These are phyloP conservation scores for Heliamphora exappendiculata DNA, from an alignment of 148 eudicot genomes.

Conservation along the genomic window DNA sequence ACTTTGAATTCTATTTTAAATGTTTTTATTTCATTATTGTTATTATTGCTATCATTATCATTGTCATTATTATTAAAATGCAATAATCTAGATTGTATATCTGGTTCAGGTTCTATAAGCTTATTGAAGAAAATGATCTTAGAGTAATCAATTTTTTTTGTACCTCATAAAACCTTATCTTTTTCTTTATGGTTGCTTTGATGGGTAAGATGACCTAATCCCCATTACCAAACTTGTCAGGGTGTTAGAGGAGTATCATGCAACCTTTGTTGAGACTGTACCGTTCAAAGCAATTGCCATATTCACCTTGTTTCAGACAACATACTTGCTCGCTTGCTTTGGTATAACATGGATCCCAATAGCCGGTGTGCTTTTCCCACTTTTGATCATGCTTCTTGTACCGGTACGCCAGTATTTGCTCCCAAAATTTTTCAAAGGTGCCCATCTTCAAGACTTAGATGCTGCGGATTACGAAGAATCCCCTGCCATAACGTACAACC, in stretches of 20 bases:
- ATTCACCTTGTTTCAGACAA: constrained; percentile 83
- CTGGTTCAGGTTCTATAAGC: not conserved
- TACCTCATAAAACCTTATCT: not conserved
- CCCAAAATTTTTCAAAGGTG: constrained; percentile 79
- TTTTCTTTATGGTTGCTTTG: not conserved
- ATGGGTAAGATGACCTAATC: not conserved
- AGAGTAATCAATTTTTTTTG: not conserved
- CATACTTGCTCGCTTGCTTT: constrained; percentile 75
- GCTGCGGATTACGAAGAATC: constrained; percentile 96
- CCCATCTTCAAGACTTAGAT: constrained; percentile 93
- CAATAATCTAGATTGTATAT: not conserved
- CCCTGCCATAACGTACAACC: constrained; percentile 57
- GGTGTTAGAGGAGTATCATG: constrained; percentile 78
- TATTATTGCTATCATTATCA: not conserved
- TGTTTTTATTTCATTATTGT: not conserved
- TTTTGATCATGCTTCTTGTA: constrained; percentile 94
- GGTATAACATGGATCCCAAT: constrained; percentile 97
- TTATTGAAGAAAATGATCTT: not conserved
- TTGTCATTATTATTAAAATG: not conserved
- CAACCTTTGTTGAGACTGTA: constrained; percentile 83
- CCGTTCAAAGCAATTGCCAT: constrained; percentile 74
- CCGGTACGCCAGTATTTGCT: constrained; percentile 89
- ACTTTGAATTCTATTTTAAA: not conserved
- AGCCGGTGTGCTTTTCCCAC: constrained; percentile 93
- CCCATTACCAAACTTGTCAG: constrained; percentile 23